phyloP scores from a whole-genome alignment of 441 rosid genomes.

The Erodium chrysanthum region DNA sequence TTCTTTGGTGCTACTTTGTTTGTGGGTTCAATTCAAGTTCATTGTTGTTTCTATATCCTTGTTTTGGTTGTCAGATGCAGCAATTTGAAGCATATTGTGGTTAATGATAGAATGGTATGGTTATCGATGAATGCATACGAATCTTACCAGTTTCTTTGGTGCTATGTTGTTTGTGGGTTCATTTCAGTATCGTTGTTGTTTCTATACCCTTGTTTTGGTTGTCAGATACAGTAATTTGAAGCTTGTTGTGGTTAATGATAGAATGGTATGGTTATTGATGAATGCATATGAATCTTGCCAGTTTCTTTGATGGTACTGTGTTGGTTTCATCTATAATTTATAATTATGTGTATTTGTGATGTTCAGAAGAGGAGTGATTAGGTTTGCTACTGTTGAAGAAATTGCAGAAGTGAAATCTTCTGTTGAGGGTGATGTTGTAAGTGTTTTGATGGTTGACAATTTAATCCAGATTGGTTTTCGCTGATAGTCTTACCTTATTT shows the following conservation, averaged over 20 bases:
- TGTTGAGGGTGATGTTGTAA: slow-evolving; percentile 60
- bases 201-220: slow-evolving; percentile 12
- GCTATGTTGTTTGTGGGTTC: slow-evolving; percentile 15
- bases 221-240: not conserved
- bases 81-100: not conserved
- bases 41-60: not conserved
- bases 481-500: too few species aligned
- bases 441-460: slow-evolving; percentile 17
- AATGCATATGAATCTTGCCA: not conserved
- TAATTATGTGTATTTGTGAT: slow-evolving; percentile 1
- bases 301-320: not conserved
- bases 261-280: not conserved
- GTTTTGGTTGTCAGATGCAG: slow-evolving; percentile 4
- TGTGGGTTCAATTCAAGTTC: not conserved
- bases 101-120: too few species aligned
- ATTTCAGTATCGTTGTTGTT: not conserved
- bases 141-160: not conserved
- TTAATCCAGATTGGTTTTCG: not conserved
- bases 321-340: not conserved
- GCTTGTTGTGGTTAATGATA: not conserved
- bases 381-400: slow-evolving; percentile 65
- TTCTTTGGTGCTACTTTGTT: slow-evolving; percentile 17
- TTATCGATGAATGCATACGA: not conserved
- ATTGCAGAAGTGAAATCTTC: slow-evolving; percentile 61
- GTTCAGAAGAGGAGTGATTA: slow-evolving; percentile 40